Percentiles rank a stretch among this genome's conserved stretches.
Conservation (phyloP, 495 filamentous ascomycete species). For the Wilcoxina mikolae region DNA sequence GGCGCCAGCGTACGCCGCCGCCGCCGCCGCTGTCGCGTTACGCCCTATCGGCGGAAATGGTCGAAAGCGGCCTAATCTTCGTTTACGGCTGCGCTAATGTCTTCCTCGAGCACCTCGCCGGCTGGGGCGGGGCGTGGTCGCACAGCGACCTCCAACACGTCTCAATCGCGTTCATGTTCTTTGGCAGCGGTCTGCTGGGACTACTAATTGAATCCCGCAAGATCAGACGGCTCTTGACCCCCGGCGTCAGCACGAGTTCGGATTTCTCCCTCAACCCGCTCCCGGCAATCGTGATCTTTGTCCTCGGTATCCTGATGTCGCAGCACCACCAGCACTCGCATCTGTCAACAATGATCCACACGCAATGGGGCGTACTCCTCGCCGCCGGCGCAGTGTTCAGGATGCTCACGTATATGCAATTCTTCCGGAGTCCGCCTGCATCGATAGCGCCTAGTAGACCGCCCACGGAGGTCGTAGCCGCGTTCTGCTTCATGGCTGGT, state of each 20-base stretch:
- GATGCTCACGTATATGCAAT: constrained; percentile 60
- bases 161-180: constrained; percentile 85
- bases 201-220: constrained; percentile 77
- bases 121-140: constrained; percentile 54
- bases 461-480: constrained; percentile 71
- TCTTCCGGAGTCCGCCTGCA: constrained; percentile 50
- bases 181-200: constrained; percentile 88
- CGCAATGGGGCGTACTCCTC: constrained; percentile 83
- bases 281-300: constrained; percentile 68
- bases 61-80: constrained; percentile 78
- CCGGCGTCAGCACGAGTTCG: constrained; percentile 22
- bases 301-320: constrained; percentile 88
- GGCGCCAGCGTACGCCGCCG: no score
- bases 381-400: constrained; percentile 67
- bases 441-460: constrained; percentile 77
- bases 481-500: constrained; percentile 78
- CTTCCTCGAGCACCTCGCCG: constrained; percentile 76
- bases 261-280: constrained; percentile 59
- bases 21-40: no score
- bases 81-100: constrained; percentile 80
- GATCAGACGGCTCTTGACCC: constrained; percentile 36
- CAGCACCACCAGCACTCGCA: constrained; percentile 74
- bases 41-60: no score
- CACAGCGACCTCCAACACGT: constrained; percentile 79
- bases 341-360: constrained; percentile 84